phyloP scores from a whole-genome alignment of 192 early-diverging fungal genomes.

The Phycomyces nitens region DNA sequence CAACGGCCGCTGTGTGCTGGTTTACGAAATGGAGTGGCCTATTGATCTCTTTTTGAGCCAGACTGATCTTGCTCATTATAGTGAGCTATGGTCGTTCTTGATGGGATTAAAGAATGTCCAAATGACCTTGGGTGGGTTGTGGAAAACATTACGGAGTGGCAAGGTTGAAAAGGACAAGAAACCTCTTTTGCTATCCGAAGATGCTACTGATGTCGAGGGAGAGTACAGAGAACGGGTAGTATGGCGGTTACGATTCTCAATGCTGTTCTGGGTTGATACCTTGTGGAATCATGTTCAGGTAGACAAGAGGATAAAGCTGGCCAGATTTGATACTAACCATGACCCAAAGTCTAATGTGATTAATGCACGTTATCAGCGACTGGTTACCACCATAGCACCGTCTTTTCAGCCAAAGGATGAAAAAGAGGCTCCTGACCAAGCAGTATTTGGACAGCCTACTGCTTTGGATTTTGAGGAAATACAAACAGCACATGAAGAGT shows the following conservation, averaged over 20 bases:
- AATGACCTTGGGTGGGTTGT: constrained; percentile 45
- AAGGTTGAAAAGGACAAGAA: constrained; percentile 1
- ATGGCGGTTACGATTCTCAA: constrained; percentile 51
- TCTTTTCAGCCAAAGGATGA: constrained; percentile 1
- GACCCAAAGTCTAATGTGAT: constrained; percentile 16
- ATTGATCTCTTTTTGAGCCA: constrained; percentile 62
- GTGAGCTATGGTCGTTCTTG: constrained; percentile 59
- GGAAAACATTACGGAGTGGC: constrained; percentile 22
- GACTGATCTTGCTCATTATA: constrained; percentile 59
- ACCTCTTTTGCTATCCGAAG: background rate
- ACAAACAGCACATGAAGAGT: constrained; percentile 32
- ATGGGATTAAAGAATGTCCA: constrained; percentile 55
- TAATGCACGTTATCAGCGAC: constrained; percentile 11
- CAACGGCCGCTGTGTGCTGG: constrained; percentile 42
- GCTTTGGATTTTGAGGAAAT: constrained; percentile 41
- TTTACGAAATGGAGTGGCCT: constrained; percentile 64
- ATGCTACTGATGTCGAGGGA: constrained; percentile 5
- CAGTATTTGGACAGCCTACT: background rate
- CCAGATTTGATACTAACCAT: background rate
- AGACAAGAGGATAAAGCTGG: background rate
- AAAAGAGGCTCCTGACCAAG: background rate
- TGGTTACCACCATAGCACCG: constrained; percentile 5
- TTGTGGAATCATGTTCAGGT: constrained; percentile 76
- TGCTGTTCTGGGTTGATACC: constrained; percentile 70
- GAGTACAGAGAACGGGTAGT: constrained; percentile 34